phyloP scores from a whole-genome alignment of 1,284 basidiomycete genomes.

The Pholiota adiposa region DNA sequence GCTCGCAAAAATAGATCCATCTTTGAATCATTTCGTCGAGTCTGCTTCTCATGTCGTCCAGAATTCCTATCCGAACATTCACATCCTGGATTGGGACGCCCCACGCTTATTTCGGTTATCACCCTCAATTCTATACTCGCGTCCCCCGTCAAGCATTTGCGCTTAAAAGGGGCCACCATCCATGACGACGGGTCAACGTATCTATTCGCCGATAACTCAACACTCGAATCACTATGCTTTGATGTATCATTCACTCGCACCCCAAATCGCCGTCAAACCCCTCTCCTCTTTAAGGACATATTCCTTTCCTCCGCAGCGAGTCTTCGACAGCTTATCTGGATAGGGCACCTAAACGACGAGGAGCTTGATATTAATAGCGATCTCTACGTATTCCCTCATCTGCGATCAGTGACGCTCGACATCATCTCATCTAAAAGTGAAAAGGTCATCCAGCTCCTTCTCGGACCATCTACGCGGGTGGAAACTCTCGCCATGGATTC shows the following conservation, averaged over 20 bases:
- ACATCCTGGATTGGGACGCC: constrained; percentile 30
- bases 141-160: constrained; percentile 26
- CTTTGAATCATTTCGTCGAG: background rate
- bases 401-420: constrained; percentile 26
- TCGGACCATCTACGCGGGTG: constrained; percentile 22
- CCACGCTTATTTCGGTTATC: constrained; percentile 6
- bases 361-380: constrained; percentile 10
- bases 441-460: constrained; percentile 20
- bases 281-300: constrained; percentile 20
- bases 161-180: constrained; percentile 18
- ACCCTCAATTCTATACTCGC: constrained; percentile 20
- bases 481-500: constrained; percentile 28
- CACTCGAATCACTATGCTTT: constrained; percentile 26
- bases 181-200: constrained; percentile 3
- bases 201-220: background rate
- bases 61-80: constrained; percentile 27
- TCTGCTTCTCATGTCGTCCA: constrained; percentile 14
- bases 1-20: background rate
- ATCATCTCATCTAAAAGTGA: constrained; percentile 17
- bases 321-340: constrained; percentile 28
- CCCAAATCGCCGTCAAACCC: background rate
- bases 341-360: constrained; percentile 16
- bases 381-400: constrained; percentile 18
- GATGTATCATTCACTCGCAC: constrained; percentile 15
- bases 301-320: constrained; percentile 20